Evolutionary conservation across 1,139 yeast species (phyloP).

Genomic region (Hansenula lynferdii): DNA sequence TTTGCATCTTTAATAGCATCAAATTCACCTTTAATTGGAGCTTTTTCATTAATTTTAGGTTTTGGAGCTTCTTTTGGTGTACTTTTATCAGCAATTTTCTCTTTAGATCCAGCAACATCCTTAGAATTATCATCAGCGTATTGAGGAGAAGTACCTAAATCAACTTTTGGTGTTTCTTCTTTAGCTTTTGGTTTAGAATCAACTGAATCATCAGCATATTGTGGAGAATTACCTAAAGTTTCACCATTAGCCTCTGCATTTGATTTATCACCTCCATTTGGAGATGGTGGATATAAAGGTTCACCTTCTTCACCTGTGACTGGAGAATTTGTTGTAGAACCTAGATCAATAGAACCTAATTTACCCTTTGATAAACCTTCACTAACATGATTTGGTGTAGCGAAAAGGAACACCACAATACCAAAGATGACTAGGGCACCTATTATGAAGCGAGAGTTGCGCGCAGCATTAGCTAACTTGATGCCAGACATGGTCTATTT

Average conservation of each 20-base stretch:
- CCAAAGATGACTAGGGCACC: conserved; percentile 19
- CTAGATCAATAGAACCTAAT: conserved; percentile 3
- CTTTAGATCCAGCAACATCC: conserved; percentile 12
- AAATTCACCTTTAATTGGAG: conserved; percentile 14
- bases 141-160: conserved; percentile 15
- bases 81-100: conserved; percentile 20
- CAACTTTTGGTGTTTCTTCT: conserved; percentile 3
- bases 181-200: conserved; percentile 2
- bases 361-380: conserved; percentile 17
- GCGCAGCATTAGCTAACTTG: conserved; percentile 5
- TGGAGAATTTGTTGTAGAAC: background rate
- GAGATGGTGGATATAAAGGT: conserved; percentile 1
- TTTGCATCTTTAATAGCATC: conserved; percentile 22
- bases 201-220: conserved; percentile 17
- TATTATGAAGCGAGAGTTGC: conserved; percentile 21
- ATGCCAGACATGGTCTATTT: background rate
- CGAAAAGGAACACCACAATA: conserved; percentile 15
- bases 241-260: background rate
- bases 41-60: conserved; percentile 8
- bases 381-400: conserved; percentile 17
- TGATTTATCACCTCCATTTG: background rate
- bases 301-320: conserved; percentile 1
- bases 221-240: conserved; percentile 16
- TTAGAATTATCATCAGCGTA: conserved; percentile 17
- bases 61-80: conserved; percentile 24